Percentiles rank a stretch among this genome's conserved stretches.
Evolutionary conservation across 805 yeast species (phyloP).

Genomic region (Barnettozyma salicaria): DNA sequence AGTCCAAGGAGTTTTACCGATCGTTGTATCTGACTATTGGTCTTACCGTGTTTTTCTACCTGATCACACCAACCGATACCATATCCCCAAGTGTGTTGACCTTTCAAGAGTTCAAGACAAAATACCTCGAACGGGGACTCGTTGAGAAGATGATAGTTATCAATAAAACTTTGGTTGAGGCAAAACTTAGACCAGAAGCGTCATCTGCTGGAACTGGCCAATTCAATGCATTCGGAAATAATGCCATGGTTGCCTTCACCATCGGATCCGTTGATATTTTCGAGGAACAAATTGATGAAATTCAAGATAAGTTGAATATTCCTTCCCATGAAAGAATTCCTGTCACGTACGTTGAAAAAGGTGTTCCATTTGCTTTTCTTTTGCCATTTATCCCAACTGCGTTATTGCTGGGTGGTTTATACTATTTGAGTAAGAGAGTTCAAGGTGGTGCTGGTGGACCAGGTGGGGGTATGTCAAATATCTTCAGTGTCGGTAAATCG

Average conservation of each 20-base stretch:
- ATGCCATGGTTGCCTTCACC: conserved; percentile 54
- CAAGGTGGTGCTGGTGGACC: conserved; percentile 41
- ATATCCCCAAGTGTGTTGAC: conserved; percentile 40
- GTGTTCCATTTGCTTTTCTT: conserved; percentile 55
- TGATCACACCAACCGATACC: conserved; percentile 28
- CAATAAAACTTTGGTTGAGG: conserved; percentile 72
- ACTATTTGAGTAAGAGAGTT: conserved; percentile 38
- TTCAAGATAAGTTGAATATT: conserved; percentile 65
- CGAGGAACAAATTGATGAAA: conserved; percentile 72
- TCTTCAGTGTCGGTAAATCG: conserved; percentile 73
- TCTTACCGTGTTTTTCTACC: conserved; percentile 31
- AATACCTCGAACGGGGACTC: conserved; percentile 67
- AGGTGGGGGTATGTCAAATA: conserved; percentile 58
- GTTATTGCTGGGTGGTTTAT: conserved; percentile 68
- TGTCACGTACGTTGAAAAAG: conserved; percentile 63
- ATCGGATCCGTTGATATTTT: conserved; percentile 84
- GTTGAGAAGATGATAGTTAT: conserved; percentile 72
- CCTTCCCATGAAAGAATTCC: conserved; percentile 72
- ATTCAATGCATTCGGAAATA: conserved; percentile 32
- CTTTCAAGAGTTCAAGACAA: conserved; percentile 84
- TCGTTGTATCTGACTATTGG: conserved; percentile 35
- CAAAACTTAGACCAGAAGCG: conserved; percentile 19
- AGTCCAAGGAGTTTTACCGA: conserved; percentile 37
- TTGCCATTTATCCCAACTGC: conserved; percentile 78
- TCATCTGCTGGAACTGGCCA: conserved; percentile 57